These are phyloP conservation scores for Ceratobasidium sp. DNA, from an alignment of 1,284 basidiomycete genomes.

Conservation along the genomic window DNA sequence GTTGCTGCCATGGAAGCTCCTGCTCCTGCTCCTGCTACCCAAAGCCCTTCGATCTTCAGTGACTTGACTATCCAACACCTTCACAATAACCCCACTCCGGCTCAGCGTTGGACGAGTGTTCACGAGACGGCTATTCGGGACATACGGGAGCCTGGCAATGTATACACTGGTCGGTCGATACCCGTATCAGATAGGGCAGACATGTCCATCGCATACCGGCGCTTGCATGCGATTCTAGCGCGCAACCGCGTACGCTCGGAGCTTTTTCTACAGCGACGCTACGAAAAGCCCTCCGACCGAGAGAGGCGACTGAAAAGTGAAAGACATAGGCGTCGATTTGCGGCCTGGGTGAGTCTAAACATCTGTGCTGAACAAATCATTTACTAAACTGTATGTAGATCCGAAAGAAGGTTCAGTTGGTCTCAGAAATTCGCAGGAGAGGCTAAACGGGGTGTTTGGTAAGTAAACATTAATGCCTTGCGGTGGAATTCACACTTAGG, in stretches of 20 bases:
- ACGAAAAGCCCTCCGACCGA: conserved; percentile 77
- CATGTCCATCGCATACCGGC: conserved; percentile 58
- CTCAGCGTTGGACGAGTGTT: conserved; percentile 48
- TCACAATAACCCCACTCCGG: conserved; percentile 56
- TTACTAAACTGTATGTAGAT: conserved; percentile 59
- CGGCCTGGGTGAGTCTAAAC: conserved; percentile 66
- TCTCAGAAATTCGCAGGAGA: conserved; percentile 64
- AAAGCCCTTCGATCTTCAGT: neutral
- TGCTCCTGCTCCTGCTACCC: neutral
- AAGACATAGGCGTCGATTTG: conserved; percentile 74
- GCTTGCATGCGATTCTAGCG: conserved; percentile 63
- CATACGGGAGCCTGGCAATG: conserved; percentile 22
- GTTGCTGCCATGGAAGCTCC: neutral
- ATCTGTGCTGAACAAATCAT: conserved; percentile 24
- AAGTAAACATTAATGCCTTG: too few species aligned
- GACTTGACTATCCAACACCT: neutral
- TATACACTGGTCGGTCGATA: conserved; percentile 47
- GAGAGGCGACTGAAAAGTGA: conserved; percentile 70
- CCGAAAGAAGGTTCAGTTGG: conserved; percentile 67
- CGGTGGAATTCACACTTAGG: too few species aligned
- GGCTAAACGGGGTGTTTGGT: conserved; percentile 57
- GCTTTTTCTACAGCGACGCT: conserved; percentile 63
- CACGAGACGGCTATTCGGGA: conserved; percentile 7
- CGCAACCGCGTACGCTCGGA: conserved; percentile 68
- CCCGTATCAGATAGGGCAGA: conserved; percentile 13